Evolutionary conservation across 768 basidiomycete genomes (phyloP).

Genomic region (Leccinum broughii): DNA sequence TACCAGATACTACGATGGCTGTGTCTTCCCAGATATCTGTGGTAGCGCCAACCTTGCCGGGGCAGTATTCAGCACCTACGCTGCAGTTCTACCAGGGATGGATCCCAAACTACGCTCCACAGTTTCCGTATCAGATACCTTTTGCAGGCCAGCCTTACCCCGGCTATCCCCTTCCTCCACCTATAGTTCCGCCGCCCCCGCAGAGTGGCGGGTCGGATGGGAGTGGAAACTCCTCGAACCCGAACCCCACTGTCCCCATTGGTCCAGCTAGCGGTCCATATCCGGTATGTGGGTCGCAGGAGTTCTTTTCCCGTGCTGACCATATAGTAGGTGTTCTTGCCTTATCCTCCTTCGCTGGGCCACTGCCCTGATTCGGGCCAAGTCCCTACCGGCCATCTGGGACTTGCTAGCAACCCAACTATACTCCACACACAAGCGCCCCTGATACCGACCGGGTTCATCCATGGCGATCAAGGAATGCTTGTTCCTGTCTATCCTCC

Average conservation of each 20-base stretch:
- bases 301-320: conserved; percentile 10
- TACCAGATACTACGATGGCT: conserved; percentile 4
- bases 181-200: conserved; percentile 25
- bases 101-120: conserved; percentile 53
- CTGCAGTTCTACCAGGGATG: conserved; percentile 54
- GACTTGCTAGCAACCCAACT: conserved; percentile 15
- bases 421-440: conserved; percentile 47
- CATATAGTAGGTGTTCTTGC: conserved; percentile 45
- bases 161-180: conserved; percentile 42
- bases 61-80: conserved; percentile 41
- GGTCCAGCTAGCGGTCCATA: conserved; percentile 41
- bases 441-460: conserved; percentile 64
- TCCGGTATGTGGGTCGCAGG: conserved; percentile 41
- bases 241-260: conserved; percentile 37
- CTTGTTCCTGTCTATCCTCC: conserved; percentile 69
- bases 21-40: conserved; percentile 32
- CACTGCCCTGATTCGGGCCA: conserved; percentile 30
- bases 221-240: conserved; percentile 33
- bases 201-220: conserved; percentile 40
- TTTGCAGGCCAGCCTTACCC: conserved; percentile 47
- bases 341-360: conserved; percentile 45
- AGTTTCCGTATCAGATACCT: conserved; percentile 52
- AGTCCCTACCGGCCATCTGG: conserved; percentile 16
- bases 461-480: conserved; percentile 72
- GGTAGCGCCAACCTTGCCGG: conserved; percentile 12